Evolutionary conservation across 1,284 basidiomycete genomes (phyloP), one percentile per base, ranked within the genome.

Genomic region (Xerocomus amazonicus): DNA sequence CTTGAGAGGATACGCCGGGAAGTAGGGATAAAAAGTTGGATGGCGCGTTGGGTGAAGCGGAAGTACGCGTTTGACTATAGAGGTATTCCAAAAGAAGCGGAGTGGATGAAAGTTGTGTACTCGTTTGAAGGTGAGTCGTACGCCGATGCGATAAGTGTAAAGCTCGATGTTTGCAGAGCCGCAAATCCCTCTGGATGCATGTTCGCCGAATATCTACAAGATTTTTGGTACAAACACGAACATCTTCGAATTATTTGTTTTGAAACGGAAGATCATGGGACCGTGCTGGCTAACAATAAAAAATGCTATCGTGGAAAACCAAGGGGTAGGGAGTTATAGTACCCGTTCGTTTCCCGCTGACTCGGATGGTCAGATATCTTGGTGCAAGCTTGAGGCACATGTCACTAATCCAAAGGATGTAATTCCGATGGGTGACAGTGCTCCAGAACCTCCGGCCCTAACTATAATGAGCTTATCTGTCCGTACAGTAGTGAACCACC

Each of bases 181-280:
- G 1, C 78, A 83, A 56, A 74, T 96, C 16, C 88, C 91, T 0
- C 73, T 77, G 51, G 82, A 82, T 43, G 77, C 89, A 8, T 81
- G 81, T 27, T 93, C 92, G 45, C 82, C 86, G 6, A 96, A 91
- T 34, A 96, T 97, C 65, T 79, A 83, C 39, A 84, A 83, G 50
- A 83, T 97, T 10, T 91, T 98, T 59, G 96, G 97, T n/a, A 90
- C 94, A 9, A 92, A 87, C 59, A 95, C 94, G 1, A 91, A 76
- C 49, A 88, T 96, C 0, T 99, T 99, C 61, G 97, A 99, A 68
- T 74, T 95, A 8, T 81, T 99, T n/a, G 92, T 94, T 1, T 62
- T 99, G 48, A 98, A 98, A 71, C 83, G 94, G 33, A 94, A 93
- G 71, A 97, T 99, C 56, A 98, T 97, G 92, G 97, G 97, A 3